Conservation (phyloP, 352 stramenopile genomes). For the Globisporangium mamillatum region DNA sequence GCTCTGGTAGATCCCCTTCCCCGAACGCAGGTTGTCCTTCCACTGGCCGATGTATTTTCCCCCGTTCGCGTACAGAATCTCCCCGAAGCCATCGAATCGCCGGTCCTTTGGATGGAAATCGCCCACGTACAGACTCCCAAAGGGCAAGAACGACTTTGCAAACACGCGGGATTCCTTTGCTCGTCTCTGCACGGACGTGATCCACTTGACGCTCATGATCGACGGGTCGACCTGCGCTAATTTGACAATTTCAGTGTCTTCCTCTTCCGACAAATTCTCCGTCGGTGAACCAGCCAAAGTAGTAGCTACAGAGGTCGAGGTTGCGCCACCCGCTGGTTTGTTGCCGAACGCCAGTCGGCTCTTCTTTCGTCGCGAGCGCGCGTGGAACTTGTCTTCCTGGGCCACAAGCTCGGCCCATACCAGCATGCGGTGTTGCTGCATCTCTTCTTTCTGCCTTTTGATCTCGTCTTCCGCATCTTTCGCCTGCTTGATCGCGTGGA, state of each 20-base stretch:
- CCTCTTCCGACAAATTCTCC: constrained; percentile 14
- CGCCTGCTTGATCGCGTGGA: constrained; percentile 36
- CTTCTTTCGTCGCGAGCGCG: constrained; percentile 27
- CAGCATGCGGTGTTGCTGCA: constrained; percentile 63
- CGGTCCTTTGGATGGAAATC: constrained; percentile 49
- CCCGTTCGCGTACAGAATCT: constrained; percentile 82
- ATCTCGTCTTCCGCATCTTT: constrained; percentile 47
- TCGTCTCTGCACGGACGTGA: constrained; percentile 45
- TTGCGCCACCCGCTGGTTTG: too few relatives aligned
- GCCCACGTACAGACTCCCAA: constrained; percentile 74
- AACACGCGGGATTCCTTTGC: constrained; percentile 36
- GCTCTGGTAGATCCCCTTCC: constrained; percentile 66
- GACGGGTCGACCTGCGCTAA: constrained; percentile 28
- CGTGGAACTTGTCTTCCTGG: constrained; percentile 26
- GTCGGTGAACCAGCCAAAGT: not conserved
- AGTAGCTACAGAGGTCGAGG: not conserved
- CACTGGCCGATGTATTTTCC: constrained; percentile 86
- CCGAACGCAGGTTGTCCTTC: constrained; percentile 59
- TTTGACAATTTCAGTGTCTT: constrained; percentile 15
- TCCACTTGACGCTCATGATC: constrained; percentile 44
- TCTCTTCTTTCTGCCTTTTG: constrained; percentile 46
- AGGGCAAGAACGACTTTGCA: constrained; percentile 59
- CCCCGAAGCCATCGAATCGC: constrained; percentile 74
- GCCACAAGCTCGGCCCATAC: constrained; percentile 48
- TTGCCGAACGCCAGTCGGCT: constrained; percentile 37